Evolutionary conservation across 2,329 filamentous ascomycete species (phyloP), one percentile per base, ranked within the genome.

Genomic region (Laburnicola sp.): DNA sequence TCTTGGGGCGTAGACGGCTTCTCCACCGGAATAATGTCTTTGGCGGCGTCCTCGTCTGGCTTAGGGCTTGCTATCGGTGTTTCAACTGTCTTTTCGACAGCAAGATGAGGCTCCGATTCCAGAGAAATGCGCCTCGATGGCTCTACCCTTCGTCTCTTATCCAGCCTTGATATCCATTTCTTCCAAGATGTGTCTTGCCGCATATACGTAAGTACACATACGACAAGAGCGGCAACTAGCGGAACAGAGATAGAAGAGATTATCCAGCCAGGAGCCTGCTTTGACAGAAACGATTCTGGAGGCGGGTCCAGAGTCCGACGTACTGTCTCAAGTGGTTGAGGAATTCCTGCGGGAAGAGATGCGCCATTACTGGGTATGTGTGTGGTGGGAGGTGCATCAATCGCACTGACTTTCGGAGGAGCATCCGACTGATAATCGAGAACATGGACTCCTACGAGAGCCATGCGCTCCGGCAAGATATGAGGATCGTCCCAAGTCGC

Each of bases 401-500:
- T 69, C 26, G 56, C 58, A 2, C 45, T 58, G 16, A 66, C 51
- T 6, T 54, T 56, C 25, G 59, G 59, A 21, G 56, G 54, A 10
- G 50, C 53, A 26, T 66, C 62, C 6, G 62, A 42, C 9, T 54
- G 58, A 34, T 65, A 58, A 35, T 71, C 61, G 4, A 76, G 57
- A 26, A 66, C 60, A 51, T 76, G 74, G 3, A 75, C 71, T 5
- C 74, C 74, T 11, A 76, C 65, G 6, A 76, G 57, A n/a, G 66
- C 69, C 25, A 58, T 59, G 43, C 66, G 60, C 25, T 72, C 68
- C 9, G 70, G 68, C 2, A 72, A 54, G 4, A 54, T 42, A 51
- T 69, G 60, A 3, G 56, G 48, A 10, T 59, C 62, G 16, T 67
- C 68, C 62, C 64, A 70, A 38, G 56, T 58, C 23, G 64, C 41